phyloP scores from a whole-genome alignment of 176 grass and related monocot species.

The Phoenix dactylifera region DNA sequence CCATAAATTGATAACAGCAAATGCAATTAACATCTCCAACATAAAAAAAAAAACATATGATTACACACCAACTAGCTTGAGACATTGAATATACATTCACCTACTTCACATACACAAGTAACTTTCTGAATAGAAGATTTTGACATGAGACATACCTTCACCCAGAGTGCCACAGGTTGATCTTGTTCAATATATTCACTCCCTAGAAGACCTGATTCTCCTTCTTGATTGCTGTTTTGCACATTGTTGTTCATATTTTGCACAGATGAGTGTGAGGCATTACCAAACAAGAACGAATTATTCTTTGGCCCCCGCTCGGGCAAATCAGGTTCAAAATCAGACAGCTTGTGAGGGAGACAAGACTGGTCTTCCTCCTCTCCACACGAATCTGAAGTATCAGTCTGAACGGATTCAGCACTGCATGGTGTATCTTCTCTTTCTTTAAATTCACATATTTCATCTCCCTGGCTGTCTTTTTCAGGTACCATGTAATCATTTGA shows the following conservation, averaged over 20 bases:
- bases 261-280: conserved; percentile 14
- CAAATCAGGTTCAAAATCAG: conserved; percentile 32
- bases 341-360: conserved; percentile 39
- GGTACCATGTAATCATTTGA: conserved; percentile 22
- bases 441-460: conserved; percentile 22
- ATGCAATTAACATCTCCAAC: no score
- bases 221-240: conserved; percentile 24
- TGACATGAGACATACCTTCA: conserved; percentile 54
- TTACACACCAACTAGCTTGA: no score
- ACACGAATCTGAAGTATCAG: conserved; percentile 13
- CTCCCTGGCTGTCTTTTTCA: conserved; percentile 23
- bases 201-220: conserved; percentile 12
- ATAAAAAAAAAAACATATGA: no score
- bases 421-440: conserved; percentile 18
- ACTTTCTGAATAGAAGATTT: neutral
- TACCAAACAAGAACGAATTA: conserved; percentile 27
- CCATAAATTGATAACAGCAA: no score
- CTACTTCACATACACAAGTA: no score
- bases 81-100: no score
- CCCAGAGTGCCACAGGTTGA: conserved; percentile 72
- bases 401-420: neutral
- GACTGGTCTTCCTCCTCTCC: conserved; percentile 24
- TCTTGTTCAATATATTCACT: conserved; percentile 34
- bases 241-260: conserved; percentile 34
- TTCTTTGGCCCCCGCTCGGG: conserved; percentile 23